Evolutionary conservation across 139 green algal species (phyloP).

Genomic region (Edaphochlamys debaryana): DNA sequence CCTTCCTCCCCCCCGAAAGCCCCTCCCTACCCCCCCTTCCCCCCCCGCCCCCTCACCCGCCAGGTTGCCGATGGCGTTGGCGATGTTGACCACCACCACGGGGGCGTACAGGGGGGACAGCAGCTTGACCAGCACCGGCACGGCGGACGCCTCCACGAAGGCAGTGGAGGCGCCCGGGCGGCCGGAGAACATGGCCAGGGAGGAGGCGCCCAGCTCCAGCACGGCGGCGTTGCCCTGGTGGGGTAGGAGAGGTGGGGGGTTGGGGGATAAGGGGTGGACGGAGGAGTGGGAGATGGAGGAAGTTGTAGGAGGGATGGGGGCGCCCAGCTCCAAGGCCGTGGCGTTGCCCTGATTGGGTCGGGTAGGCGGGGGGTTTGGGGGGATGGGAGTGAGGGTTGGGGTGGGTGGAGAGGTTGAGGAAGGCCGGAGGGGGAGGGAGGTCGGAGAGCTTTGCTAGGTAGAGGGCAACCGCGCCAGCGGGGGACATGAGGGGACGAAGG

Average conservation of each 20-base stretch:
- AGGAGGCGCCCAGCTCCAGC: constrained; percentile 48
- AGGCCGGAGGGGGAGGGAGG: no score
- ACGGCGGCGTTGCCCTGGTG: constrained; percentile 28
- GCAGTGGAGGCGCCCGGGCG: neutral
- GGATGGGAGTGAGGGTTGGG: no score
- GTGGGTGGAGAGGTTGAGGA: no score
- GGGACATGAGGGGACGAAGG: no score
- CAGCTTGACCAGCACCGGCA: constrained; percentile 40
- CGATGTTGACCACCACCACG: constrained; percentile 35
- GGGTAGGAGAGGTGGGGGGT: neutral
- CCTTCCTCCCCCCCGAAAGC: no score
- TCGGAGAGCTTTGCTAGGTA: no score
- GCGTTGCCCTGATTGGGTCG: no score
- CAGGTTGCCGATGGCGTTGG: constrained; percentile 47
- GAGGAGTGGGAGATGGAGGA: neutral
- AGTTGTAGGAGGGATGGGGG: neutral
- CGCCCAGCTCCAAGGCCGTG: no score
- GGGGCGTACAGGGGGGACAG: constrained; percentile 44
- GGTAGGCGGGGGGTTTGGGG: no score
- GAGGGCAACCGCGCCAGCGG: no score
- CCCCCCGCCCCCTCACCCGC: neutral
- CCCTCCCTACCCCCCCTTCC: no score
- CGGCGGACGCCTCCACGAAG: constrained; percentile 8
- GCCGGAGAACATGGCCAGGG: constrained; percentile 40
- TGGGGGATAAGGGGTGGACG: neutral